Base-by-base conservation (phyloP, 139 green algal genomes). In the Chlorella sp. region DNA sequence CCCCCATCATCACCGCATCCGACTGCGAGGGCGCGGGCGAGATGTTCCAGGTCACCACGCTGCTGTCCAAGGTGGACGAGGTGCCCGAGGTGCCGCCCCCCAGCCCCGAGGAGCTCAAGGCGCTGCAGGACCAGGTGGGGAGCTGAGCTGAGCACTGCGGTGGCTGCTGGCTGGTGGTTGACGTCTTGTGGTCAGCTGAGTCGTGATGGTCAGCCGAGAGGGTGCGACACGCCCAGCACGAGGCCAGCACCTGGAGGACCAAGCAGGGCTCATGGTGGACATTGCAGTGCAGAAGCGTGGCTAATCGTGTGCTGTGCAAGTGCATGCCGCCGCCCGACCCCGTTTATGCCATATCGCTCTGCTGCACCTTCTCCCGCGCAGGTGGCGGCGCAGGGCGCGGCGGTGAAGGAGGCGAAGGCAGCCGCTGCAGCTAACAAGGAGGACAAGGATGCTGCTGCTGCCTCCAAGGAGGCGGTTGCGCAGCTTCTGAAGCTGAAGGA, bases 1-100 rank as follows among this genome's bases (percentile, higher is more conserved):
- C 97, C 57, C 98, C 98, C 75, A 94, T 99, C 78, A 95, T 99
- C 81, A 99, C 96, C 7, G 93, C 96, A 51, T 93, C 83, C 38
- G 98, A 99, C 87, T 98, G 94, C 85, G 98, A 99, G 89, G 98
- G 98, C 36, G 98, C 98, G 28, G 98, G 98, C 30, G 98, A 99
- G 92, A 98, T 99, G 96, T 99, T 99, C 91, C 95, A 98, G 91
- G 92, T 96, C 36, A 97, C 94, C 32, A 97, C 94, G 25, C 84
- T 97, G 84, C 84, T 97, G 18, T 51, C 51, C 51, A 70, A 82
- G n/a, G 65, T 82, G 25, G 89, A 91, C 9, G 74, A 80, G 51
- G 78, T 41, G 69, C 72, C 80, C 15, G 57, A 80, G 67, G 39
- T 41, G 74, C 55, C 65, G 21, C 56, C 70, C 21, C 44, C 69